phyloP scores from a whole-genome alignment of 805 yeast species.

The Sugiyamaella mastotermitis region DNA sequence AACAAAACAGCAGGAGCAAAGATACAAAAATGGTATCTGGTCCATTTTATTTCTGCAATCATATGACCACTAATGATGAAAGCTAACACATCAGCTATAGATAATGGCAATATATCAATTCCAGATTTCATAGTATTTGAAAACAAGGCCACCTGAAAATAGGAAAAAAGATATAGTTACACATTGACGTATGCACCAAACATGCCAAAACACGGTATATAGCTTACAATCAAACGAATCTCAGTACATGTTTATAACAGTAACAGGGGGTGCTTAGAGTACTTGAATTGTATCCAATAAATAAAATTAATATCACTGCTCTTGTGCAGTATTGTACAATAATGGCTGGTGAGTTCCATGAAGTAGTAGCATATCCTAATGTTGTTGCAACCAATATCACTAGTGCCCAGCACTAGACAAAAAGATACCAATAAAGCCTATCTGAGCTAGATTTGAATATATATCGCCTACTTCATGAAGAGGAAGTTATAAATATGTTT shows the following conservation, averaged over 20 bases:
- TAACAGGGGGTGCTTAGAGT: no score
- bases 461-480: conserved; percentile 36
- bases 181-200: no score
- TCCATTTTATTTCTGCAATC: conserved; percentile 36
- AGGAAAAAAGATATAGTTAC: no score
- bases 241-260: no score
- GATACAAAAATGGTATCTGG: conserved; percentile 39
- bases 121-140: no score
- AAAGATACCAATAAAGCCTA: conserved; percentile 51
- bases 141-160: no score
- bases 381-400: conserved; percentile 44
- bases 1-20: conserved; percentile 32
- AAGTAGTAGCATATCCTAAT: conserved; percentile 44
- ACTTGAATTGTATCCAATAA: no score
- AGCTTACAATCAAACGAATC: no score
- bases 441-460: conserved; percentile 36
- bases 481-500: conserved; percentile 17
- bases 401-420: conserved; percentile 42
- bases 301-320: no score
- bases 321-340: no score
- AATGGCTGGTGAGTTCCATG: conserved; percentile 51
- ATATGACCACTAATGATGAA: conserved; percentile 41
- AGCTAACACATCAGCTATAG: conserved; percentile 35
- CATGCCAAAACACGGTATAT: no score
- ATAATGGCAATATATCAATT: conserved; percentile 38